Conservation (phyloP, 2,329 filamentous ascomycete genomes). For the Aurifilum marmelostoma region DNA sequence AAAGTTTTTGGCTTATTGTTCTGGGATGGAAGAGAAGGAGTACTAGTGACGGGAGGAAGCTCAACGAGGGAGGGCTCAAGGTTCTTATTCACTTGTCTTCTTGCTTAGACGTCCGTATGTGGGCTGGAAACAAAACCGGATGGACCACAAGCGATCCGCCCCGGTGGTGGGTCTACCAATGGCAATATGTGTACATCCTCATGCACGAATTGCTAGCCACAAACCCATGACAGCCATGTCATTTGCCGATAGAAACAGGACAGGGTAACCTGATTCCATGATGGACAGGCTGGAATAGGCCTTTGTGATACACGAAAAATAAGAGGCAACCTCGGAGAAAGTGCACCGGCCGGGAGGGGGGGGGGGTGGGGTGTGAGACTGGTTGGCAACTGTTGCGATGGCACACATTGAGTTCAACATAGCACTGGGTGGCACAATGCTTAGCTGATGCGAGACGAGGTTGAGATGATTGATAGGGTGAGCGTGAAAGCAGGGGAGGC, state of each 20-base stretch:
- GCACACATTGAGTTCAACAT: neutral
- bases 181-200: slow-evolving; percentile 12
- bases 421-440: neutral
- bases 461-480: neutral
- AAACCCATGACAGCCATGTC: slow-evolving; percentile 19
- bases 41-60: no score
- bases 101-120: neutral
- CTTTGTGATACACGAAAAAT: neutral
- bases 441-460: neutral
- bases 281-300: neutral
- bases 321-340: neutral
- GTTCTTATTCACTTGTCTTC: neutral
- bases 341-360: no score
- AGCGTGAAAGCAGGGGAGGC: no score
- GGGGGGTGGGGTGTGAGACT: neutral
- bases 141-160: neutral
- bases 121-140: neutral
- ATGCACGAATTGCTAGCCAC: slow-evolving; percentile 3
- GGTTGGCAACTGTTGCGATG: neutral
- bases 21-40: no score
- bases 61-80: neutral
- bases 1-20: neutral
- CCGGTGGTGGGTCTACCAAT: slow-evolving; percentile 16
- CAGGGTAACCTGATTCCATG: slow-evolving; percentile 12
- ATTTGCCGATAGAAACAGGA: slow-evolving; percentile 21